Evolutionary conservation across 345 rosid species (phyloP), one percentile per base, ranked within the genome.

Genomic region (Eucalyptus virginea): DNA sequence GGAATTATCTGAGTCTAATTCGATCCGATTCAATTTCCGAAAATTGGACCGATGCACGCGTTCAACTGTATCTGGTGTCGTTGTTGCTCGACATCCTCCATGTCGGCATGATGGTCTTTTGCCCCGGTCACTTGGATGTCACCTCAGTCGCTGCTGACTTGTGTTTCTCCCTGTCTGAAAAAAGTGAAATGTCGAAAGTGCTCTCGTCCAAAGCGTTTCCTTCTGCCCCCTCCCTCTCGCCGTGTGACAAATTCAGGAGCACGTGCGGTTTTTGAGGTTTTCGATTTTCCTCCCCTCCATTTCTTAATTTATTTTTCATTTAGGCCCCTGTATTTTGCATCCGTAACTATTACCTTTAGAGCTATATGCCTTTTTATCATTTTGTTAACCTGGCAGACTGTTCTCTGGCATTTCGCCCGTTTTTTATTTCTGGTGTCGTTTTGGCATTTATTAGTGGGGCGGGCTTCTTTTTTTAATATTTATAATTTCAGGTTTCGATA

Each of bases 21-120:
- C 5, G 11, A 21, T 21, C 6, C 3, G 62, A 24, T 56, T 24
- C 62, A 1, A 19, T 52, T 52, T 56, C 6, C 0, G 0, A 24
- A 23, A 23, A 13, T 30, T 0, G 17, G 32, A 30, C 4, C 69
- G 0, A 60, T 6, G 69, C 15, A 28, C 69, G 13, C 17, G 32
- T 13, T 13, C n/a, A 3, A 12, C 32, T 24, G 16, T 6, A 18
- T 9, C 44, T 34, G 44, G 26, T 18, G 81, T 9, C 24, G 13
- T 2, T 9, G 81, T 34, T 34, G 81, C 44, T 18, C 26, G 44
- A 34, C 26, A 34, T 69, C 7, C 24, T 9, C 44, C 24, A 0
- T 18, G 81, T 18, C 44, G 81, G 24, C 7, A 60, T 28, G n/a
- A 60, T 60, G 67, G 67, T 12, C 37, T n/a, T 16, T 15, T 15